A percentile compares a stretch with the other conserved stretches of the same genome.
Evolutionary conservation across 306 rosid genomes (phyloP).

Genomic region (Begonia loranthoides): DNA sequence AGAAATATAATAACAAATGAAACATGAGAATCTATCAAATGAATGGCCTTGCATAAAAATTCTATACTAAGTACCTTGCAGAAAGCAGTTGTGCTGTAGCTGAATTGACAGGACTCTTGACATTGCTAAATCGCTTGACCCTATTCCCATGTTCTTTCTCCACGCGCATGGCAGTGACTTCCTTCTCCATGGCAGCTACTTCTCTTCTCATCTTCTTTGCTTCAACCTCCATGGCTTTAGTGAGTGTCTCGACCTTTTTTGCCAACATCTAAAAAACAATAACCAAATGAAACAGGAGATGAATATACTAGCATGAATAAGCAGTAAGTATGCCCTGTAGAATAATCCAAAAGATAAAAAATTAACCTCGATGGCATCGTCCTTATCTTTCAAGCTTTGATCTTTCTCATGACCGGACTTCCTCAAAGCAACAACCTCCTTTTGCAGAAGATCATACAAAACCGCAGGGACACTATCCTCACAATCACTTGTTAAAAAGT

Average conservation of each 20-base stretch:
- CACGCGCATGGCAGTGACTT: slow-evolving; percentile 98
- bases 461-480: slow-evolving; percentile 80
- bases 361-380: slow-evolving; percentile 87
- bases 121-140: slow-evolving; percentile 63
- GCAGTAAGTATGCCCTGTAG: no score
- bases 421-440: slow-evolving; percentile 85
- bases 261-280: slow-evolving; percentile 63
- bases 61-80: slow-evolving; percentile 49
- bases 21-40: no score
- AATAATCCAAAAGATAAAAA: not conserved
- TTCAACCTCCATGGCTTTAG: slow-evolving; percentile 99
- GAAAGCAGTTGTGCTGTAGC: slow-evolving; percentile 65
- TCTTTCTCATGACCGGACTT: slow-evolving; percentile 94
- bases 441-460: slow-evolving; percentile 85
- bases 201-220: slow-evolving; percentile 99
- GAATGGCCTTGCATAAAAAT: not conserved
- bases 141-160: slow-evolving; percentile 89
- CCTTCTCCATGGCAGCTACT: slow-evolving; percentile 96
- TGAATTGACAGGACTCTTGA: slow-evolving; percentile 46
- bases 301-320: no score
- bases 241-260: slow-evolving; percentile 94
- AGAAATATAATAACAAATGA: no score
- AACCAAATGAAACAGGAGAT: not conserved
- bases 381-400: slow-evolving; percentile 94
- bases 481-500: slow-evolving; percentile 39